phyloP scores from a whole-genome alignment of 2,329 filamentous ascomycete species.

The Emydomyces testavorans region DNA sequence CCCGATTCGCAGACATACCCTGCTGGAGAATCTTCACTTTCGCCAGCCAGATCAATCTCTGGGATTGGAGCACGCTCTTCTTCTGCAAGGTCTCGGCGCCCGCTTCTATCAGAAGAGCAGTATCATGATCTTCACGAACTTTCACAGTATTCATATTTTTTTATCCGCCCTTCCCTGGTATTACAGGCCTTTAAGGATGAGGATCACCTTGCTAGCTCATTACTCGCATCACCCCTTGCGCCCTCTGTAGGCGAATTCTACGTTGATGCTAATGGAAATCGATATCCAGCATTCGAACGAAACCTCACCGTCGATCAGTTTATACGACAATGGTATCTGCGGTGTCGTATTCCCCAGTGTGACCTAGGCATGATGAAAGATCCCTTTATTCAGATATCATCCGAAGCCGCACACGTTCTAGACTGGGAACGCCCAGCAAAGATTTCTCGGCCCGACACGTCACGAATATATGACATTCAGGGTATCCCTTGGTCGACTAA shows the following conservation, averaged over 20 bases:
- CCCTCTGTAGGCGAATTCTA: conserved; percentile 12
- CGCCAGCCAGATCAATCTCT: not conserved
- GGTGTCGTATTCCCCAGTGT: conserved; percentile 18
- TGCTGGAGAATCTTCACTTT: not conserved
- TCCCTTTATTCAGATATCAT: conserved; percentile 17
- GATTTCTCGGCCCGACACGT: conserved; percentile 23
- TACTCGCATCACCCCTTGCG: conserved; percentile 13
- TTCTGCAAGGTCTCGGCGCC: not conserved
- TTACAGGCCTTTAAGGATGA: conserved; percentile 8
- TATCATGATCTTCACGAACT: conserved; percentile 11
- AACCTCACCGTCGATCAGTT: conserved; percentile 36
- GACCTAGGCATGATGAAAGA: conserved; percentile 8
- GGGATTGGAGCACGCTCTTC: not conserved
- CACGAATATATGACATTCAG: conserved; percentile 31
- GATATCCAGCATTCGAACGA: conserved; percentile 27
- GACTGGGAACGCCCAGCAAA: conserved; percentile 27
- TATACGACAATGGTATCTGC: conserved; percentile 32
- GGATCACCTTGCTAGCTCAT: conserved; percentile 8
- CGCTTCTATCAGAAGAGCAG: conserved; percentile 10
- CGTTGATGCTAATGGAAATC: conserved; percentile 14
- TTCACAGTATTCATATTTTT: conserved; percentile 13
- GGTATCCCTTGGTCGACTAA: conserved; percentile 33
- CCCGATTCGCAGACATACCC: not conserved
- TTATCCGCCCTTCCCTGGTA: conserved; percentile 9
- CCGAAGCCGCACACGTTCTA: conserved; percentile 26